These are phyloP conservation scores for Orbilia brochopaga DNA, from an alignment of 2,329 filamentous ascomycete genomes.

Conservation along the genomic window DNA sequence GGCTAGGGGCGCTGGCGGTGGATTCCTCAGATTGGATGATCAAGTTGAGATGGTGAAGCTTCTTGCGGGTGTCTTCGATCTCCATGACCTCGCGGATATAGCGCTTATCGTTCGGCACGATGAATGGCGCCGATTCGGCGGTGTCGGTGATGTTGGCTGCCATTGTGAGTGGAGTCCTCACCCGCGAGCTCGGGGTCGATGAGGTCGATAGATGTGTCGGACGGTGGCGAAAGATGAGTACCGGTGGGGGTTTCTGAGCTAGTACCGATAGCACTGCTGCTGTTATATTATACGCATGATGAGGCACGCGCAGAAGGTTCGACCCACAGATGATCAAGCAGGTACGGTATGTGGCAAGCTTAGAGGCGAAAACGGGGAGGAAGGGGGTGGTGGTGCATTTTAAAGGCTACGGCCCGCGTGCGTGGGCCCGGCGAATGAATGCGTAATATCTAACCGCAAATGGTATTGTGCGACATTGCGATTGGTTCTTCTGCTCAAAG, in stretches of 20 bases:
- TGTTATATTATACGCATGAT: background rate
- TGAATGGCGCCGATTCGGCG: slow-evolving; percentile 46
- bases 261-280: background rate
- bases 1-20: background rate
- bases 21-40: slow-evolving; percentile 45
- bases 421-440: no score
- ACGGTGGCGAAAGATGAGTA: background rate
- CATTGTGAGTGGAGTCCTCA: slow-evolving; percentile 13
- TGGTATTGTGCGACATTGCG: background rate
- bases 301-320: background rate
- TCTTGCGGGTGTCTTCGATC: slow-evolving; percentile 34
- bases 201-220: background rate
- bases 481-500: background rate
- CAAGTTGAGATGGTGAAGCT: slow-evolving; percentile 36
- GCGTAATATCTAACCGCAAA: background rate
- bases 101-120: slow-evolving; percentile 43
- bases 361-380: background rate
- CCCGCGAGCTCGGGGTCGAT: background rate
- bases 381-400: slow-evolving; percentile 1
- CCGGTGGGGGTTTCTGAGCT: background rate
- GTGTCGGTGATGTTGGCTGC: slow-evolving; percentile 32
- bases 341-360: background rate
- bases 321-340: background rate
- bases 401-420: background rate
- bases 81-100: slow-evolving; percentile 46